A percentile compares a stretch with the other conserved stretches of the same genome.
phyloP scores from a whole-genome alignment of 179 eudicot species.

The Silene noctiflora region DNA sequence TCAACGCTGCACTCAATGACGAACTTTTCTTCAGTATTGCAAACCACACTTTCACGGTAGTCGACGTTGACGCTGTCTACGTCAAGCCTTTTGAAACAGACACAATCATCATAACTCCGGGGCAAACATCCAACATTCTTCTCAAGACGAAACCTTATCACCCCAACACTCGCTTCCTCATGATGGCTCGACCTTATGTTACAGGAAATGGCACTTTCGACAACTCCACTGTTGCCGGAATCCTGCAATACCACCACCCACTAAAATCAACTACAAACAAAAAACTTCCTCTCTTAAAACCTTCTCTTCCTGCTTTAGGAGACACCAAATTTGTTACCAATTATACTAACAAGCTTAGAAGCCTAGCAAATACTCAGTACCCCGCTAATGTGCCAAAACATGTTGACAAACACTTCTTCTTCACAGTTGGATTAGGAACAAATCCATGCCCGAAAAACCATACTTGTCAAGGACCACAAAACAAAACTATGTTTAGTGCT shows the following conservation, averaged over 20 bases:
- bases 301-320: slow-evolving; percentile 25
- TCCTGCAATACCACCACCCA: slow-evolving; percentile 31
- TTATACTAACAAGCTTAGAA: slow-evolving; percentile 31
- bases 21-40: slow-evolving; percentile 39
- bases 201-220: slow-evolving; percentile 31
- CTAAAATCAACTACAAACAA: slow-evolving; percentile 8
- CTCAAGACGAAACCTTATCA: slow-evolving; percentile 29
- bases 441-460: slow-evolving; percentile 33
- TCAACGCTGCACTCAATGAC: slow-evolving; percentile 39
- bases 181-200: slow-evolving; percentile 35
- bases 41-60: slow-evolving; percentile 33
- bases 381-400: slow-evolving; percentile 36
- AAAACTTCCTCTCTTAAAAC: slow-evolving; percentile 26
- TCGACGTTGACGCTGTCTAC: slow-evolving; percentile 34
- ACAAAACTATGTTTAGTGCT: slow-evolving; percentile 34
- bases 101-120: slow-evolving; percentile 29
- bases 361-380: slow-evolving; percentile 32
- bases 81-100: slow-evolving; percentile 37
- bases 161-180: slow-evolving; percentile 30
- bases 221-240: slow-evolving; percentile 34
- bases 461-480: slow-evolving; percentile 38
- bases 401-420: slow-evolving; percentile 34
- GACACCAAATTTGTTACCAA: slow-evolving; percentile 33
- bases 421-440: slow-evolving; percentile 42
- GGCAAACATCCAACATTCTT: slow-evolving; percentile 35